These are phyloP conservation scores for Luffa aegyptiaca DNA, from an alignment of 306 rosid genomes.

Conservation along the genomic window DNA sequence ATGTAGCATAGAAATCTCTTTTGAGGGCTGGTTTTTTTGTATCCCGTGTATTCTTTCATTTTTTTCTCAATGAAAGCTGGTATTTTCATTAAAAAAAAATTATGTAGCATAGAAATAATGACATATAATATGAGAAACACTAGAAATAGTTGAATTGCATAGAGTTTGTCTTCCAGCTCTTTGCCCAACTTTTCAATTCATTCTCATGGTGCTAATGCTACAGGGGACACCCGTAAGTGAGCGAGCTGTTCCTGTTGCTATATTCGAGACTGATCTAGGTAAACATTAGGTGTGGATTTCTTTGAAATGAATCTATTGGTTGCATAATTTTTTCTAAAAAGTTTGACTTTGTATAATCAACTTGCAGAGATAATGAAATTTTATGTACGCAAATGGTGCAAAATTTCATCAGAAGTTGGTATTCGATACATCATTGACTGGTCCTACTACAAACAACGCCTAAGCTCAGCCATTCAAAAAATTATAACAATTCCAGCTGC, in stretches of 20 bases:
- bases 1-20: no score
- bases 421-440: constrained; percentile 90
- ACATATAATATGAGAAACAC: not conserved
- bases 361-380: constrained; percentile 80
- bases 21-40: no score
- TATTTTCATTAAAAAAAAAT: no score
- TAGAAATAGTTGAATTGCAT: not conserved
- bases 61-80: no score
- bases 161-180: not conserved
- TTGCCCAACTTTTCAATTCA: not conserved
- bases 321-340: constrained; percentile 3
- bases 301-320: not conserved
- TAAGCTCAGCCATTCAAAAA: constrained; percentile 89
- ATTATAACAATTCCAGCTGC: constrained; percentile 96
- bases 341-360: constrained; percentile 11
- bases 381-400: constrained; percentile 96
- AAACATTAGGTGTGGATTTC: constrained; percentile 14
- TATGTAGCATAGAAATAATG: not conserved
- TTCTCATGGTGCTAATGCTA: constrained; percentile 11
- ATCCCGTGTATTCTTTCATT: no score
- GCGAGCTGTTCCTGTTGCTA: constrained; percentile 99
- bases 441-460: constrained; percentile 96
- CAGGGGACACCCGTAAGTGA: constrained; percentile 98
- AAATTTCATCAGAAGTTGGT: constrained; percentile 79
- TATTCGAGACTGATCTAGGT: constrained; percentile 93